These are phyloP conservation scores for Amesomyces nigricolor DNA, from an alignment of 2,329 filamentous ascomycete genomes.

Conservation along the genomic window DNA sequence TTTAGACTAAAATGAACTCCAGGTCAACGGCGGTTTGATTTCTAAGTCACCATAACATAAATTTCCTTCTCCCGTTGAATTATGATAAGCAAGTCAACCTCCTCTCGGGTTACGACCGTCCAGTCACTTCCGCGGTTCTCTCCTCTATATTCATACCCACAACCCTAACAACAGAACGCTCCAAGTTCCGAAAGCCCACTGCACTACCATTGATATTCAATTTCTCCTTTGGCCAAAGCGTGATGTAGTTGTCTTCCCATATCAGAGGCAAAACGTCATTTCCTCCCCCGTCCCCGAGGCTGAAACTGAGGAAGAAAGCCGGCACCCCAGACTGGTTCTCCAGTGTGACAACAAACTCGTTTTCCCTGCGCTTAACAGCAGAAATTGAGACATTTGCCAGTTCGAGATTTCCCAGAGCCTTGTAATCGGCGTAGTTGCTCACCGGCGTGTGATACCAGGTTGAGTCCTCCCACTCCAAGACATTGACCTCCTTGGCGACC, in stretches of 20 bases:
- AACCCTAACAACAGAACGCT: constrained; percentile 13
- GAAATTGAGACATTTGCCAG: constrained; percentile 35
- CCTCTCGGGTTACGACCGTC: no score
- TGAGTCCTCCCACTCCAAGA: constrained; percentile 50
- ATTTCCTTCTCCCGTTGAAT: no score
- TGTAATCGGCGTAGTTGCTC: constrained; percentile 44
- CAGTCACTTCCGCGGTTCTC: constrained; percentile 3
- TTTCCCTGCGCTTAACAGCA: constrained; percentile 8
- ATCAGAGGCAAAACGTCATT: constrained; percentile 45
- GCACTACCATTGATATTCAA: constrained; percentile 31
- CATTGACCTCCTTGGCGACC: constrained; percentile 43
- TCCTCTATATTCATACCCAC: constrained; percentile 23
- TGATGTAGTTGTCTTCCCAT: constrained; percentile 61
- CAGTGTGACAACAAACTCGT: constrained; percentile 36
- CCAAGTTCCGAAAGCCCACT: background rate
- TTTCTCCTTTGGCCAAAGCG: constrained; percentile 52
- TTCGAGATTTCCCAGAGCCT: constrained; percentile 37
- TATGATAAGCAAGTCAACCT: no score
- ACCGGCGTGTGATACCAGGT: constrained; percentile 57
- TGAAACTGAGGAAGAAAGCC: constrained; percentile 53
- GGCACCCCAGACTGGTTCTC: constrained; percentile 48
- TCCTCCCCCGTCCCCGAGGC: constrained; percentile 40
- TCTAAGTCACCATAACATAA: no score
- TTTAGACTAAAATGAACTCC: no score
- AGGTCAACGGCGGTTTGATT: no score